phyloP scores from a whole-genome alignment of 1,284 basidiomycete genomes.

The Ganoderma meredithae region DNA sequence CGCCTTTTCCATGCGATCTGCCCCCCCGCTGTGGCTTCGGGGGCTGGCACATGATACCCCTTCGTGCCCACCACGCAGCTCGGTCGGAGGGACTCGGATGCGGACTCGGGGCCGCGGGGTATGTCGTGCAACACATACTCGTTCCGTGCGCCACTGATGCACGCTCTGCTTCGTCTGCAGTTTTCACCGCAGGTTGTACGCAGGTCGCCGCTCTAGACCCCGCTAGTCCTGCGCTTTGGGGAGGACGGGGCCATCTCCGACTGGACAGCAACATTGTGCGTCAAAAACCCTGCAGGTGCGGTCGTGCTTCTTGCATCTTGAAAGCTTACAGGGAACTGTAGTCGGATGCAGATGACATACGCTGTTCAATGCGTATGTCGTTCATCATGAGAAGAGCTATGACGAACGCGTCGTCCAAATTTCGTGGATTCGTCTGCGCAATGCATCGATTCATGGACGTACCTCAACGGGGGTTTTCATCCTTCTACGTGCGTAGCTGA shows the following conservation, averaged over 20 bases:
- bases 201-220: slow-evolving; percentile 10
- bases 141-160: neutral
- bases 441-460: neutral
- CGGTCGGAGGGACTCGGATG: neutral
- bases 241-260: slow-evolving; percentile 16
- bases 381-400: neutral
- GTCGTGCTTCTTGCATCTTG: neutral
- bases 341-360: slow-evolving; percentile 11
- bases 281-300: neutral
- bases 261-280: neutral
- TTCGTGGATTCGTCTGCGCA: neutral
- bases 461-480: neutral
- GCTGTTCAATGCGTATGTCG: neutral
- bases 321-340: neutral
- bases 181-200: neutral
- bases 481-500: neutral
- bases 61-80: neutral
- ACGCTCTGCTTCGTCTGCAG: neutral
- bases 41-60: slow-evolving; percentile 18
- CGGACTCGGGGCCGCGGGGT: neutral
- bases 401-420: neutral
- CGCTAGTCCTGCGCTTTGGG: slow-evolving; percentile 1
- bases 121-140: slow-evolving; percentile 6
- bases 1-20: slow-evolving; percentile 14
- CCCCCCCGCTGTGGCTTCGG: slow-evolving; percentile 9